A percentile compares a stretch with the other conserved stretches of the same genome.
phyloP scores from a whole-genome alignment of 352 stramenopile species.

The Pythium coloratum region DNA sequence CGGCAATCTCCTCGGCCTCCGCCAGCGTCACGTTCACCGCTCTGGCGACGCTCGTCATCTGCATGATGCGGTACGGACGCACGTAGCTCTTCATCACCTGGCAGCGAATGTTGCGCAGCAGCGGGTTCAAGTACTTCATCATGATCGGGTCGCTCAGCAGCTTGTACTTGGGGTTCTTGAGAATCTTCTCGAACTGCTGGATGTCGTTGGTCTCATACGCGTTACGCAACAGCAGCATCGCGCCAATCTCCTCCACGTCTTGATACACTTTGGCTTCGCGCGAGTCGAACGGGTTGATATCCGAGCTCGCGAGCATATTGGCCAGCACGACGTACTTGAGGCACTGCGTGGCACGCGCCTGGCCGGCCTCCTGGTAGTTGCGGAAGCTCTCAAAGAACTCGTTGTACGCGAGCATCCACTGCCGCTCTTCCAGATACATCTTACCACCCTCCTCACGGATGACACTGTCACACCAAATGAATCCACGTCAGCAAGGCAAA shows the following conservation, averaged over 20 bases:
- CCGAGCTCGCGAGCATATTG: conserved; percentile 91
- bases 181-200: conserved; percentile 90
- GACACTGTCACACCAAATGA: conserved; percentile 34
- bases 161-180: conserved; percentile 90
- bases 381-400: conserved; percentile 94
- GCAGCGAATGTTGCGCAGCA: conserved; percentile 92
- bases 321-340: conserved; percentile 93
- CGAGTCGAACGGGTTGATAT: conserved; percentile 94
- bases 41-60: conserved; percentile 81
- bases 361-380: conserved; percentile 92
- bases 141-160: conserved; percentile 95
- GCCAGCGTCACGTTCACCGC: conserved; percentile 87
- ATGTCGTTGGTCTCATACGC: conserved; percentile 91
- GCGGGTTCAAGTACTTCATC: conserved; percentile 85
- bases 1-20: conserved; percentile 91
- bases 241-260: conserved; percentile 76
- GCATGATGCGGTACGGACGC: conserved; percentile 90
- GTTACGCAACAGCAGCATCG: conserved; percentile 68
- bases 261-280: conserved; percentile 92
- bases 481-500: neutral
- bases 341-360: conserved; percentile 84
- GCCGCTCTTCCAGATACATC: conserved; percentile 90
- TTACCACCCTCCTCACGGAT: conserved; percentile 93
- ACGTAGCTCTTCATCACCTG: conserved; percentile 92
- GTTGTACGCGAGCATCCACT: conserved; percentile 92